Evolutionary conservation across 192 early-diverging fungal genomes (phyloP), one percentile per base, ranked within the genome.

Genomic region (Backusella parvicylindrica): DNA sequence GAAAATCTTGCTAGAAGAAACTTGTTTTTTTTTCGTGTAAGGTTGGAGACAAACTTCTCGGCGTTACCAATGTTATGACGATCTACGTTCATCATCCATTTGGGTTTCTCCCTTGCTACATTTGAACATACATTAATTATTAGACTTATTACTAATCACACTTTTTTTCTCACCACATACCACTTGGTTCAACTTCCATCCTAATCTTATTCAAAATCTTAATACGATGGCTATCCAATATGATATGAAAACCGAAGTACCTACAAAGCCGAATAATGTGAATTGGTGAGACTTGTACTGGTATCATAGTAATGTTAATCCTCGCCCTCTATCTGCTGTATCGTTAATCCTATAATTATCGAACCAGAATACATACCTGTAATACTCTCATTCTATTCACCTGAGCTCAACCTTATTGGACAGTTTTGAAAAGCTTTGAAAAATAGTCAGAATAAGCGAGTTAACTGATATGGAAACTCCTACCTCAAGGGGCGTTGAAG

Each of bases 41-140:
- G 63, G 1, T 64, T 64, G 63, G 63, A 64, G 63, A 64, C 63
- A 64, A 64, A 64, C 63, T 4, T 64, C 63, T 64, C 63, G 32
- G 16, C 63, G 63, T 64, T 64, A 64, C 63, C 63, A 64, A 64
- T 64, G 63, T 64, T 64, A 64, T 64, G 63, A 64, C 31, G 63
- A 64, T 64, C 63, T 64, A 11, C 12, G 63, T 64, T 64, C 63
- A 64, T 64, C 32, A 64, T 64, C 63, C 32, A 64, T 64, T 64
- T 64, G 63, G 63, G 63, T 64, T 64, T 64, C 63, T 64, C 63
- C 63, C 63, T 64, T 64, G 63, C 63, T 64, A 64, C 63, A 64
- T 64, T 64, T 64, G 63, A 64, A 64, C 63, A 64, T 64, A 64
- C 63, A 64, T 64, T 64, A 64, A 64, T 35, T 64, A 64, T 64